A percentile compares a stretch with the other conserved stretches of the same genome.
These are phyloP conservation scores for Halenospora varia DNA, from an alignment of 495 filamentous ascomycete species.

Conservation along the genomic window DNA sequence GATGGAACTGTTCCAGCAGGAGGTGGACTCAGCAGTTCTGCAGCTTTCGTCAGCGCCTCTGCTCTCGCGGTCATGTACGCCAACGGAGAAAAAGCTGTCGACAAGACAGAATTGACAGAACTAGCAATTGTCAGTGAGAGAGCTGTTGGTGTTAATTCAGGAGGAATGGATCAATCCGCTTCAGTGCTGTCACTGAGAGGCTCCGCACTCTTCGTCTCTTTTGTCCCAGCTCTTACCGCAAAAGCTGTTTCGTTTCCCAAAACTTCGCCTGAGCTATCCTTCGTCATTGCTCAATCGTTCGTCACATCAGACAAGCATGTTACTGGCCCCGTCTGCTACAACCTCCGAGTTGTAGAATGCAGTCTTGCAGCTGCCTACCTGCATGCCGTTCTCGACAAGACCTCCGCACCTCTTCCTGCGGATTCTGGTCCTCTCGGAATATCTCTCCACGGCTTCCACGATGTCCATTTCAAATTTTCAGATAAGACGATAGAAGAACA, in stretches of 20 bases:
- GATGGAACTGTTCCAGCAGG: slow-evolving; percentile 91
- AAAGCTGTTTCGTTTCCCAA: slow-evolving; percentile 80
- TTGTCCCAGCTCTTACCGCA: slow-evolving; percentile 73
- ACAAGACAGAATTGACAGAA: slow-evolving; percentile 86
- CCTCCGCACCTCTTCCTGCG: slow-evolving; percentile 60
- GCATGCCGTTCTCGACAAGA: slow-evolving; percentile 46
- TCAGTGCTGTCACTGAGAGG: slow-evolving; percentile 87
- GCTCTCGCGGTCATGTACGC: slow-evolving; percentile 84
- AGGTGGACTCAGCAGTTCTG: slow-evolving; percentile 88
- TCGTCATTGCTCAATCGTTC: slow-evolving; percentile 92
- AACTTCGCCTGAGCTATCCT: slow-evolving; percentile 76
- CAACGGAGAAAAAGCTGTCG: slow-evolving; percentile 72
- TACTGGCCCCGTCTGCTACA: slow-evolving; percentile 90
- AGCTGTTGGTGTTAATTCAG: slow-evolving; percentile 92
- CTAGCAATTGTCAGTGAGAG: slow-evolving; percentile 92
- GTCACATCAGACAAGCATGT: slow-evolving; percentile 92
- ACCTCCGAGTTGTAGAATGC: slow-evolving; percentile 93
- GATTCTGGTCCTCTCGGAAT: slow-evolving; percentile 83
- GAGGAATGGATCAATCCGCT: slow-evolving; percentile 98
- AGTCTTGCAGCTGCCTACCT: slow-evolving; percentile 75
- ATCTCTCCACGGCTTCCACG: slow-evolving; percentile 81
- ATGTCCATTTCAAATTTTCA: slow-evolving; percentile 65
- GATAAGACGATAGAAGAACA: slow-evolving; percentile 56
- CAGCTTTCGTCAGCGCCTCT: slow-evolving; percentile 88
- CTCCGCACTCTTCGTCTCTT: slow-evolving; percentile 85